Evolutionary conservation across 2,329 filamentous ascomycete genomes (phyloP), one percentile per base, ranked within the genome.

Genomic region (Scedosporium aurantiacum): DNA sequence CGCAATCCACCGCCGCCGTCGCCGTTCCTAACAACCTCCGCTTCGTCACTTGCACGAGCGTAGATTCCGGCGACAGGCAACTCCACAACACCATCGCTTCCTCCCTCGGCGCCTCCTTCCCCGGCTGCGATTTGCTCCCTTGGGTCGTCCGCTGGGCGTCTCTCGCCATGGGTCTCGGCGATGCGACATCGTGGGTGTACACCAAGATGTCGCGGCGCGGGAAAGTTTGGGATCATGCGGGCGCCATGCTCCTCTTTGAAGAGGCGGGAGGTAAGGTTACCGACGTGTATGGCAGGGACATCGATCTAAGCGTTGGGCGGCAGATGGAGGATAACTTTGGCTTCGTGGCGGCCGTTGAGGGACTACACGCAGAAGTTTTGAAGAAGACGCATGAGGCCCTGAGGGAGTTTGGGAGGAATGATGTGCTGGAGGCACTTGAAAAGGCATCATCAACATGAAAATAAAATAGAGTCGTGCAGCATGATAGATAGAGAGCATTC

Each of bases 151-250:
- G 82, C 12, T 85, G 81, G 80, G 76, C 77, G 0, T 72, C 71
- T 2, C 72, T 84, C 23, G 81, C 81, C 0, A 70, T 82, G 60
- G 80, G 81, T 0, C 69, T 79, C 4, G 80, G 76, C 8, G 81
- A 83, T 69, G 73, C 76, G 47, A 83, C 79, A 0, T 75, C 83
- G 8, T 84, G 82, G 81, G 76, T 82, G 8, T 85, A 84, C 71
- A 78, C 76, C 64, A 69, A 71, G 23, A 71, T 74, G 21, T 74
- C 76, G 25, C 73, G 81, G 0, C 72, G 73, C 10, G 82, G 76
- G 8, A 84, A 85, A 70, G 73, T 81, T 1, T 85, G 82, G 82
- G 82, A 85, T 63, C 82, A 85, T 61, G 81, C 82, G 0, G 82
- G 82, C 2, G 82, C 81, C 0, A 83, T 84, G 79, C 67, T 85